phyloP scores from a whole-genome alignment of 768 basidiomycete genomes.

The Tulasnella sp. region DNA sequence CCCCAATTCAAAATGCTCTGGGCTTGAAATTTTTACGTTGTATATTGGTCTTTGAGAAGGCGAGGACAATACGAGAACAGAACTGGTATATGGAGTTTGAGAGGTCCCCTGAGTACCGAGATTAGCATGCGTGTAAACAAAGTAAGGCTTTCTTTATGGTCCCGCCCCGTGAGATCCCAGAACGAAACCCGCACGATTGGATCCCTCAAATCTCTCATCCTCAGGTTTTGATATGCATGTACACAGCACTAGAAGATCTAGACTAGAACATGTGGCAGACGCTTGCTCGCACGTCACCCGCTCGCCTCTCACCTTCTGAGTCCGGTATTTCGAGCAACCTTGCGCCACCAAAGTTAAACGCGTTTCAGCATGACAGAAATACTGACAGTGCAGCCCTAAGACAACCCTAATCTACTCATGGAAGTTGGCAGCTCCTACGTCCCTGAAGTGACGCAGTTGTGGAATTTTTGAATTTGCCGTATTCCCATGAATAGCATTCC shows the following conservation, averaged over 20 bases:
- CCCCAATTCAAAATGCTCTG: not conserved
- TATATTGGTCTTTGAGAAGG: not conserved
- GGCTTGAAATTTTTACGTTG: not conserved
- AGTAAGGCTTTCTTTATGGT: not conserved
- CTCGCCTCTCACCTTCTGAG: not conserved
- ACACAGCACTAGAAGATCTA: not conserved
- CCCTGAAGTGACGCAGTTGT: not conserved
- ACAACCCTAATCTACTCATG: not conserved
- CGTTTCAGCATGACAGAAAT: not conserved
- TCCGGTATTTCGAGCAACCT: not conserved
- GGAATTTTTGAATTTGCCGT: conserved; percentile 15
- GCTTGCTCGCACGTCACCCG: not conserved
- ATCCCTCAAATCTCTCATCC: not conserved
- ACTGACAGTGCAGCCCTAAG: not conserved
- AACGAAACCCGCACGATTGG: not conserved
- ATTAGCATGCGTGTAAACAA: not conserved
- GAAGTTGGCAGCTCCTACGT: not conserved
- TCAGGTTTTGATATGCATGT: not conserved
- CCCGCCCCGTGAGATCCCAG: not conserved
- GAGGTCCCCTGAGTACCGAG: not conserved
- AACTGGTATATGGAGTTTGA: not conserved
- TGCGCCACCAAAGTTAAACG: not conserved
- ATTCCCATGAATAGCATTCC: conserved; percentile 19
- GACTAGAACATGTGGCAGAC: too few species aligned
- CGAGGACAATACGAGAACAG: not conserved